phyloP scores from a whole-genome alignment of 1,284 basidiomycete species.

The Ceratobasidium sp. region DNA sequence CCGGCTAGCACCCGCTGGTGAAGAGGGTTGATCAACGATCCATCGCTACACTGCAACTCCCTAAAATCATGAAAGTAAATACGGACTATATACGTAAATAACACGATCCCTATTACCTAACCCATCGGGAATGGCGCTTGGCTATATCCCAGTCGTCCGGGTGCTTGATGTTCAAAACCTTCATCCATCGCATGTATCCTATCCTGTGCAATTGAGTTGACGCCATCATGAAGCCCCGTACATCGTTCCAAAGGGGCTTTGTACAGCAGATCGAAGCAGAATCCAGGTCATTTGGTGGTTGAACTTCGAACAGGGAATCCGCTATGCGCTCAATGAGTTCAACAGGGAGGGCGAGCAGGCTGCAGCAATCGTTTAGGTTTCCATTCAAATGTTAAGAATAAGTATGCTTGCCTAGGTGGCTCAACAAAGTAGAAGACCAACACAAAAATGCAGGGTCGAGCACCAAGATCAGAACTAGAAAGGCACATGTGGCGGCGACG shows the following conservation, averaged over 20 bases:
- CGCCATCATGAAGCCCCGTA: constrained; percentile 17
- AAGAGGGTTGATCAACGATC: background rate
- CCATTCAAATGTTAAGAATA: no score
- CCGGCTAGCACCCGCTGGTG: background rate
- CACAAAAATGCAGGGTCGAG: no score
- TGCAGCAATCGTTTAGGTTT: background rate
- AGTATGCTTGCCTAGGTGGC: no score
- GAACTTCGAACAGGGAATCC: constrained; percentile 22
- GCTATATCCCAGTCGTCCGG: background rate
- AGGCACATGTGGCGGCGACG: no score
- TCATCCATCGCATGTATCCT: constrained; percentile 13
- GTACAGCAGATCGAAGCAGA: background rate
- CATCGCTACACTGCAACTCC: background rate
- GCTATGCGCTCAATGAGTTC: constrained; percentile 27
- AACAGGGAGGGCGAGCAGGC: background rate
- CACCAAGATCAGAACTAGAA: no score
- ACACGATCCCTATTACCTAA: background rate
- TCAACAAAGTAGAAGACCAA: no score
- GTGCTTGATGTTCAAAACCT: background rate
- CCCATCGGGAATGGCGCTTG: background rate
- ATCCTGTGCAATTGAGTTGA: constrained; percentile 1
- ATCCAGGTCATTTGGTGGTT: constrained; percentile 5
- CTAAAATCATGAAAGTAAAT: background rate
- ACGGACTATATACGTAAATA: background rate
- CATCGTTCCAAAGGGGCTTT: constrained; percentile 16